A percentile compares a stretch with the other conserved stretches of the same genome.
Evolutionary conservation across 352 stramenopile genomes (phyloP).

Genomic region (Pythium aristosporum): DNA sequence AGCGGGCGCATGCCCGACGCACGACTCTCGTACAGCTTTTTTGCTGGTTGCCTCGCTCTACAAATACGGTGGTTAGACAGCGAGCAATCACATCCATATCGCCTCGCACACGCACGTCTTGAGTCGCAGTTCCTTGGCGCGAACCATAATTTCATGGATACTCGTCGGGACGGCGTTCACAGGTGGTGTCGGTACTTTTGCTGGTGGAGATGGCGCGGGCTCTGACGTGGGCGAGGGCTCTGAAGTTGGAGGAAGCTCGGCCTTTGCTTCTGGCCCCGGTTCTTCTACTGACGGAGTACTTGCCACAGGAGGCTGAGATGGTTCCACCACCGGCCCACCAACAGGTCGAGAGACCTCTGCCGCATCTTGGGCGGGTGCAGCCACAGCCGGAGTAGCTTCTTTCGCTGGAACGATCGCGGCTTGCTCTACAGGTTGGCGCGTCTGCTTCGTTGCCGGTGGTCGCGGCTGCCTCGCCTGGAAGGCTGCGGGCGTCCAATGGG

Average conservation of each 20-base stretch:
- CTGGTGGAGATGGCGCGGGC: background rate
- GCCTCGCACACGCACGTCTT: constrained; percentile 13
- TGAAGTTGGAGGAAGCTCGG: background rate
- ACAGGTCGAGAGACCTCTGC: too few relatives aligned
- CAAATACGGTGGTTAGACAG: background rate
- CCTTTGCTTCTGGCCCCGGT: background rate
- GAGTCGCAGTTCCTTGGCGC: constrained; percentile 20
- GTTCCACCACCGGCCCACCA: too few relatives aligned
- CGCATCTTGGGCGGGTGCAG: too few relatives aligned
- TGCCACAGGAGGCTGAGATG: background rate
- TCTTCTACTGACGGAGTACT: background rate
- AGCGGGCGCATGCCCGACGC: constrained; percentile 67
- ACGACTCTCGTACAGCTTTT: constrained; percentile 53
- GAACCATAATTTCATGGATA: constrained; percentile 25
- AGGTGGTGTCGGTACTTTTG: background rate
- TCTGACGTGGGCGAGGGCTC: background rate
- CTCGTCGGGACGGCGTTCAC: constrained; percentile 9
- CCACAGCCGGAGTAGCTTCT: background rate
- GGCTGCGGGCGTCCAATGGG: background rate
- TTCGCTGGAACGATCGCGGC: background rate
- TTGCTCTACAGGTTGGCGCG: background rate
- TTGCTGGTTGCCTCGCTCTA: constrained; percentile 37
- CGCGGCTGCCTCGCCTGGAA: background rate
- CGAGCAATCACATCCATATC: background rate
- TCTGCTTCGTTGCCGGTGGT: background rate